Base-by-base conservation (phyloP, 2,329 filamentous ascomycete genomes). In the Chrysoporthe puriensis region DNA sequence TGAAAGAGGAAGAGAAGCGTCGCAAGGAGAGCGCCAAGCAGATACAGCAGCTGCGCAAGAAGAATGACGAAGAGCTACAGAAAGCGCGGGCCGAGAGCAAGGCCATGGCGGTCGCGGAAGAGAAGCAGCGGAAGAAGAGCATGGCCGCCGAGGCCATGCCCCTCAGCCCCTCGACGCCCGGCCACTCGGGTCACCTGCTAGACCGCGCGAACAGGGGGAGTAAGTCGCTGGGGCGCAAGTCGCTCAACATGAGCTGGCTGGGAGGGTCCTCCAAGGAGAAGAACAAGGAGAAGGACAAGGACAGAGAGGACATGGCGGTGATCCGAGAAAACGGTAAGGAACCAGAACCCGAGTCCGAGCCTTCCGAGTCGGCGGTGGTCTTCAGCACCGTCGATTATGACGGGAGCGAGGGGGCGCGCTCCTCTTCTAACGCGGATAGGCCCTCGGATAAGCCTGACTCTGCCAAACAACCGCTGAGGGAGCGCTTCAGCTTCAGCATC, bases 191-290 rank as follows among this genome's bases (percentile, higher is more conserved):
- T 36, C 50, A 77, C 42, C 82, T 88, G 42, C 80, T 96, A 54
- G 88, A 87, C 73, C 85, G 92, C 57, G 89, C 91, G 71, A 87
- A 89, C 72, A 85, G 90, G 65, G 88, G 88, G 11, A 93, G 90
- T 77, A 95, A 92, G 81, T 94, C 92, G 71, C 86, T 97, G 81
- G 87, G 91, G 61, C 88, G 90, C 70, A 93, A 91, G 78, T 91
- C 91, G 72, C 90, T 92, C 74, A 86, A 85, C 43, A 91, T 92
- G 74, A 79, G 90, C 48, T 82, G 84, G 73, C 59, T 64, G 54
- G 66, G 78, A 78, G 63, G 57, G 6, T 21, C 18, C 57, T 43
- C 36, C 40, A 72, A 73, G 56, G 77, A 80, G 40, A 75, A 75
- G 26, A 69, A 72, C 6, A 73, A 76, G 42, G 71, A 75, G 36